These are phyloP conservation scores for Deuterostichococcus epilithicus DNA, from an alignment of 139 green algal species.

Conservation along the genomic window DNA sequence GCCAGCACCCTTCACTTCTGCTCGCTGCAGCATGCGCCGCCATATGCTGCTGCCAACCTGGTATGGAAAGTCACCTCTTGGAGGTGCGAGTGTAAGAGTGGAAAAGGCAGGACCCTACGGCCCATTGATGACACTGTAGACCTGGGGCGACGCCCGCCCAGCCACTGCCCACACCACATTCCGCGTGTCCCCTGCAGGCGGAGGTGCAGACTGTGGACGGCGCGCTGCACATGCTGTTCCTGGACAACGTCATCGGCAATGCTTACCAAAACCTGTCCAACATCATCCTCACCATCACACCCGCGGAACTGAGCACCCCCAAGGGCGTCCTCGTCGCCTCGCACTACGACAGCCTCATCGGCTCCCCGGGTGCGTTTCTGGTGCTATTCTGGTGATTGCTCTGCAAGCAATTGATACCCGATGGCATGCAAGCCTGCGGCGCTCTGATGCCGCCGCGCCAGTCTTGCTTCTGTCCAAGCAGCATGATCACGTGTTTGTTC, in stretches of 20 bases:
- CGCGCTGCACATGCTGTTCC: slow-evolving; percentile 40
- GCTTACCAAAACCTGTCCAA: slow-evolving; percentile 59
- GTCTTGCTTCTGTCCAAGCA: not conserved
- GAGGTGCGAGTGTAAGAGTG: too few relatives aligned
- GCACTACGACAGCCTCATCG: slow-evolving; percentile 46
- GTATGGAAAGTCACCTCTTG: too few relatives aligned
- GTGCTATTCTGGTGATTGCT: not conserved
- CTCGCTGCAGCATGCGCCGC: too few relatives aligned
- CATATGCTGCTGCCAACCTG: too few relatives aligned
- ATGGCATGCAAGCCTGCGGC: not conserved
- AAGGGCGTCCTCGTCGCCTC: slow-evolving; percentile 39
- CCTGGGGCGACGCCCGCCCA: too few relatives aligned
- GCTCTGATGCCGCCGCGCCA: not conserved
- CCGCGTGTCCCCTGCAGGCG: not conserved
- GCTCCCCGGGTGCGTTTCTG: slow-evolving; percentile 14
- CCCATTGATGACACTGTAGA: too few relatives aligned
- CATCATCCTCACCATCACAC: slow-evolving; percentile 43
- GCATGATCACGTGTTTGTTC: not conserved
- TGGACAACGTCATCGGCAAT: slow-evolving; percentile 51
- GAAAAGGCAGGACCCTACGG: too few relatives aligned
- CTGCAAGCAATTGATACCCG: not conserved
- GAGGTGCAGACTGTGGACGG: slow-evolving; percentile 23
- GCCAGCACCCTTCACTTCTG: too few relatives aligned
- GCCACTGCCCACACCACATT: not conserved
- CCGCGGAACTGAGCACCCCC: not conserved